phyloP scores from a whole-genome alignment of 768 basidiomycete genomes.

The Gloeostereum incarnatum region DNA sequence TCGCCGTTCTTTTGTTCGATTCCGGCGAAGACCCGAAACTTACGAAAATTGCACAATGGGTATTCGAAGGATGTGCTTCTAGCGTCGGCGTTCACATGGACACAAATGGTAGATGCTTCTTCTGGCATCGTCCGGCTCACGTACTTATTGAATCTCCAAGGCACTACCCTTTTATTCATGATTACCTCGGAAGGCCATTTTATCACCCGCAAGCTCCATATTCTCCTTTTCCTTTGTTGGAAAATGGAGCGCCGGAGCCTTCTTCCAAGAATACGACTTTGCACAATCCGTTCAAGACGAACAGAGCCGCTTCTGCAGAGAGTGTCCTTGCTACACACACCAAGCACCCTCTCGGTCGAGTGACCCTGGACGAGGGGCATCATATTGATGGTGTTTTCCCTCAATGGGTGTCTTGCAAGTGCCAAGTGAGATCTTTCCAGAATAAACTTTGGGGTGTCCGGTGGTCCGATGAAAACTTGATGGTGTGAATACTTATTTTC shows the following conservation, averaged over 20 bases:
- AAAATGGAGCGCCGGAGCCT: slow-evolving; percentile 14
- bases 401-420: slow-evolving; percentile 8
- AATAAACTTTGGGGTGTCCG: slow-evolving; percentile 27
- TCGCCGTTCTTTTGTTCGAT: background rate
- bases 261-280: slow-evolving; percentile 12
- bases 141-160: slow-evolving; percentile 19
- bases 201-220: slow-evolving; percentile 27
- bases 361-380: slow-evolving; percentile 20
- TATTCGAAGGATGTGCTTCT: slow-evolving; percentile 35
- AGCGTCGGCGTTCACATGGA: slow-evolving; percentile 37
- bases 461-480: slow-evolving; percentile 37
- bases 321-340: slow-evolving; percentile 19
- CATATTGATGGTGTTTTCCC: slow-evolving; percentile 23
- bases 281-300: slow-evolving; percentile 56
- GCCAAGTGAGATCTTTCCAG: slow-evolving; percentile 11
- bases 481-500: slow-evolving; percentile 19
- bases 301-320: slow-evolving; percentile 41
- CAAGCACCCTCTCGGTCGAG: slow-evolving; percentile 14
- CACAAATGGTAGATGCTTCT: slow-evolving; percentile 30
- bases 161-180: slow-evolving; percentile 37
- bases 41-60: slow-evolving; percentile 44
- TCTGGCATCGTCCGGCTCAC: slow-evolving; percentile 1
- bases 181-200: slow-evolving; percentile 33
- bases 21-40: slow-evolving; percentile 23
- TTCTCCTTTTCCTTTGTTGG: slow-evolving; percentile 17